Conservation (phyloP, 352 stramenopile genomes). For the Globisporangium paroecandrum region DNA sequence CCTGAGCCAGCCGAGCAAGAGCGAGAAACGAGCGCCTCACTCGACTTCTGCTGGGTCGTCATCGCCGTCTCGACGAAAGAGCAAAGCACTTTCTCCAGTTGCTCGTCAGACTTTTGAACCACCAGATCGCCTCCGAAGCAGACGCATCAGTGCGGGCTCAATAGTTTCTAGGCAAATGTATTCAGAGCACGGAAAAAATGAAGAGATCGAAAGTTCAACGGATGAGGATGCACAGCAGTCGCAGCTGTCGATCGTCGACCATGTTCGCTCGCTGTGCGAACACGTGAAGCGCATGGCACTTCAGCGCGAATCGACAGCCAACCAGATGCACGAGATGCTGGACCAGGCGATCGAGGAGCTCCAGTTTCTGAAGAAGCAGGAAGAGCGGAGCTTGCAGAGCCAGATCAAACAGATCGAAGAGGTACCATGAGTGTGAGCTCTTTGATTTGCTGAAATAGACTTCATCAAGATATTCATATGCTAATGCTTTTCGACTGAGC, state of each 20-base stretch:
- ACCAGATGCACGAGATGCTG: slow-evolving; percentile 42
- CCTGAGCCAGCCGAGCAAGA: slow-evolving; percentile 41
- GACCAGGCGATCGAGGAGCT: slow-evolving; percentile 58
- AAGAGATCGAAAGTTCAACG: slow-evolving; percentile 3
- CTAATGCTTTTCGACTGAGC: neutral
- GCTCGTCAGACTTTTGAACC: neutral
- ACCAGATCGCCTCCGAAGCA: neutral
- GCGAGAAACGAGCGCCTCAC: neutral
- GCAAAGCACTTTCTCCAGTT: neutral
- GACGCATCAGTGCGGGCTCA: slow-evolving; percentile 2
- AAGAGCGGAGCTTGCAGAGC: slow-evolving; percentile 42
- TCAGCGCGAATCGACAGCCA: slow-evolving; percentile 39
- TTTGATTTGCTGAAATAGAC: neutral
- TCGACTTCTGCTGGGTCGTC: neutral
- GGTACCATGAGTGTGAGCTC: slow-evolving; percentile 21
- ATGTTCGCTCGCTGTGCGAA: slow-evolving; percentile 41
- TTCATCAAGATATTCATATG: neutral
- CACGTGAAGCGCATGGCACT: slow-evolving; percentile 43
- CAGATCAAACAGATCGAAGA: slow-evolving; percentile 47
- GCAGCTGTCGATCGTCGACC: slow-evolving; percentile 42
- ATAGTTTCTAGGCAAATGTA: neutral
- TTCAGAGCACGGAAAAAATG: neutral
- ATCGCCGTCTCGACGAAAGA: slow-evolving; percentile 4
- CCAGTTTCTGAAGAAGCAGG: slow-evolving; percentile 45
- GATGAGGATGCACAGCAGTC: slow-evolving; percentile 13